Conservation (phyloP, 257 asterid genomes). For the Avicennia marina region DNA sequence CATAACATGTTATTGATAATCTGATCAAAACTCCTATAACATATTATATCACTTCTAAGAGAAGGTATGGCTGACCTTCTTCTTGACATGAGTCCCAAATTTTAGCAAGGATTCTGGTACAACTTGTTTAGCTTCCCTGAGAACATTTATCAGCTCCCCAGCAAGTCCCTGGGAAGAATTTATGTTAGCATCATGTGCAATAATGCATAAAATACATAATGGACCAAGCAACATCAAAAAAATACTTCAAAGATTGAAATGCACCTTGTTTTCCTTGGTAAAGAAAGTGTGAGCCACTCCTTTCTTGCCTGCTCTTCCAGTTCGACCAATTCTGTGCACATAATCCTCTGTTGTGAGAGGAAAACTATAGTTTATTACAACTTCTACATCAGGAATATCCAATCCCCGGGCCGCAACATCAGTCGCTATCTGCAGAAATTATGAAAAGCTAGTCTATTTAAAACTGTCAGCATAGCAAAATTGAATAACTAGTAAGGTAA, state of each 20-base stretch:
- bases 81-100: conserved; percentile 97
- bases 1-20: no score
- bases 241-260: background rate
- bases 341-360: conserved; percentile 97
- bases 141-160: conserved; percentile 93
- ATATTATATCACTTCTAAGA: no score
- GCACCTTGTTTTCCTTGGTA: conserved; percentile 90
- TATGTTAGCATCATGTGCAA: background rate
- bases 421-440: conserved; percentile 77
- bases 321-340: conserved; percentile 96
- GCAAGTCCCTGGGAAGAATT: conserved; percentile 61
- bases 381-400: conserved; percentile 97
- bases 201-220: background rate
- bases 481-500: no score
- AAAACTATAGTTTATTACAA: conserved; percentile 91
- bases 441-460: conserved; percentile 2
- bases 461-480: background rate
- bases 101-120: conserved; percentile 79
- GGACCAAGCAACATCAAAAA: background rate
- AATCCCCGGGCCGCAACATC: conserved; percentile 98
- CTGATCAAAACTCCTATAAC: no score
- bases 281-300: conserved; percentile 99
- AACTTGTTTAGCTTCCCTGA: conserved; percentile 85
- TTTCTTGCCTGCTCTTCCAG: conserved; percentile 98
- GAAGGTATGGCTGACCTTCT: conserved; percentile 45